Evolutionary conservation across 1,284 basidiomycete species (phyloP).

Genomic region (Tremellales sp.): DNA sequence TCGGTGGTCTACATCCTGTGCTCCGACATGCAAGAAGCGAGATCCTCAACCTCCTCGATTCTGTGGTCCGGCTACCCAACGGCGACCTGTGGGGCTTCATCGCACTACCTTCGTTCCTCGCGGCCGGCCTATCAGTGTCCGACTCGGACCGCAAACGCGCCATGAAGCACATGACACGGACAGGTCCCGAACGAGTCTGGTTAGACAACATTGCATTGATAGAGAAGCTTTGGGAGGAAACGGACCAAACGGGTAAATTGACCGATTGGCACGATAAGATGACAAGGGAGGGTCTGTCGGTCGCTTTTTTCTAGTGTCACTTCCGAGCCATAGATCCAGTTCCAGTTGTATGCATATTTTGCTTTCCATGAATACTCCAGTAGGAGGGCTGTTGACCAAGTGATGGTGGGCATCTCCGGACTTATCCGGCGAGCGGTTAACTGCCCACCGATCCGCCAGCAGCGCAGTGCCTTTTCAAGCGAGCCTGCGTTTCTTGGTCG

Average conservation of each 20-base stretch:
- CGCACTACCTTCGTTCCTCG: slow-evolving; percentile 26
- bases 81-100: slow-evolving; percentile 27
- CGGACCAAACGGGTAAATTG: slow-evolving; percentile 22
- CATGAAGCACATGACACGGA: slow-evolving; percentile 18
- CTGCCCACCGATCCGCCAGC: too few species aligned
- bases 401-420: too few species aligned
- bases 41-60: slow-evolving; percentile 22
- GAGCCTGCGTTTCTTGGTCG: too few species aligned
- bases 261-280: slow-evolving; percentile 33
- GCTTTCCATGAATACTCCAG: too few species aligned
- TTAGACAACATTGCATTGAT: slow-evolving; percentile 30
- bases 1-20: slow-evolving; percentile 25
- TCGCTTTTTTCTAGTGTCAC: slow-evolving; percentile 31
- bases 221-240: slow-evolving; percentile 32
- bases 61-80: slow-evolving; percentile 21
- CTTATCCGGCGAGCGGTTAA: too few species aligned
- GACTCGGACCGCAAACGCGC: slow-evolving; percentile 21
- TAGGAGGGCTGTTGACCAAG: too few species aligned
- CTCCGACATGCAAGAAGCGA: slow-evolving; percentile 19
- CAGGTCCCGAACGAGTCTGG: slow-evolving; percentile 30
- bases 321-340: too few species aligned
- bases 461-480: too few species aligned
- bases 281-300: slow-evolving; percentile 24
- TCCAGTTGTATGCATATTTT: too few species aligned
- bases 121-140: slow-evolving; percentile 15